Base-by-base conservation (phyloP, 1,284 basidiomycete genomes). In the Sutorius eximius region DNA sequence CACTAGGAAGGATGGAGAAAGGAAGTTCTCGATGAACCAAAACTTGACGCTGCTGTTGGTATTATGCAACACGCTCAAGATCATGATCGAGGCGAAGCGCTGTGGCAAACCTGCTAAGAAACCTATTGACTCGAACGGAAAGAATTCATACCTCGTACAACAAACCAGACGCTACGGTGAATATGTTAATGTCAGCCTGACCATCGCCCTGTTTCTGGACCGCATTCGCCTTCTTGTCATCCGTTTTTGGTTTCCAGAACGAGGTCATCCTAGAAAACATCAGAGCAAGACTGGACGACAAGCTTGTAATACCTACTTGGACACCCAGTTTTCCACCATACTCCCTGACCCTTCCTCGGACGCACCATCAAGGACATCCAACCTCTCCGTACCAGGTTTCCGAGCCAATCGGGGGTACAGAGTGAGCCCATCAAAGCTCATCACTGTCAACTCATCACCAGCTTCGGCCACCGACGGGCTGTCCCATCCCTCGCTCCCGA, bases 21-120 rank as follows among this genome's bases (percentile, higher is more conserved):
- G 80, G 82, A 98, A 99, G 75, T 99, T 99, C 69, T 98, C 93
- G 62, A 99, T 98, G 73, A 99, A 98, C 96, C 96, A 99, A 74
- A 99, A 99, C 71, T 99, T 99, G 72, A 98, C 95, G 24, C 83
- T 88, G 64, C 87, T 90, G 33, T 94, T 84, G 3, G 96, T 99
- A 68, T 99, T 95, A 52, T 87, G 86, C 62, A 99, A 80, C 24
- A 99, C 97, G 63, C 92, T 95, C 37, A 98, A 79, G 57, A 98
- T 93, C 96, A 99, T 99, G 75, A 99, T 97, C 27, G 93, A 95
- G 0, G 89, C 95, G 75, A 99, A 98, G 15, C 96, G 88, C 93
- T 96, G 61, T n/a, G 22, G 48, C 47, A 58, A 57, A 49, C 29
- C 32, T 30, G 40, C 18, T 65, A 1, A 59, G 59, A 51, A 57